Evolutionary conservation across 129 eudicot species (phyloP).

Genomic region (Flaveria sonorensis): DNA sequence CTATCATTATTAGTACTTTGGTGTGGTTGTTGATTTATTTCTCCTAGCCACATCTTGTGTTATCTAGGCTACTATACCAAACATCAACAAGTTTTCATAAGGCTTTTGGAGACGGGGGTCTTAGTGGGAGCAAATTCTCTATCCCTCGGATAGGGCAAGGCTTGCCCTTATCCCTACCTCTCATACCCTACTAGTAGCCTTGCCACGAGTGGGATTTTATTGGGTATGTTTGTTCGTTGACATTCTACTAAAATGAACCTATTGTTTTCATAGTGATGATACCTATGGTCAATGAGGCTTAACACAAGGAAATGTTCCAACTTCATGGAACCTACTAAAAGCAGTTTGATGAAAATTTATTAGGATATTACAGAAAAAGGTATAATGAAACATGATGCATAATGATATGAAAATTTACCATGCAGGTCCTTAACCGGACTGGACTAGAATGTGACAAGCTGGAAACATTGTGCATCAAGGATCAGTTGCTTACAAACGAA

Average conservation of each 20-base stretch:
- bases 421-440: slow-evolving; percentile 68
- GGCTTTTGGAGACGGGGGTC: too few relatives aligned
- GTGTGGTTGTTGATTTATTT: too few relatives aligned
- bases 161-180: too few relatives aligned
- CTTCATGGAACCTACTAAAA: background rate
- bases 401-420: slow-evolving; percentile 8
- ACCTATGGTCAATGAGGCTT: background rate
- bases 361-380: background rate
- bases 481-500: slow-evolving; percentile 76
- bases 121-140: too few relatives aligned
- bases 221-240: too few relatives aligned
- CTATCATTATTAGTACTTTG: too few relatives aligned
- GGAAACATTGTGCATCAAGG: slow-evolving; percentile 73
- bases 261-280: background rate
- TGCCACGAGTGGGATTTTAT: too few relatives aligned
- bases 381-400: background rate
- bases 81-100: too few relatives aligned
- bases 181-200: too few relatives aligned
- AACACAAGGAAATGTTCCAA: background rate
- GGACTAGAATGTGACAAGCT: slow-evolving; percentile 81
- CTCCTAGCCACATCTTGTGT: too few relatives aligned
- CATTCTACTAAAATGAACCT: background rate
- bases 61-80: too few relatives aligned
- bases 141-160: too few relatives aligned
- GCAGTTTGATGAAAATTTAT: background rate